These are phyloP conservation scores for Tympanopsis confertula DNA, from an alignment of 2,329 filamentous ascomycete species.

Conservation along the genomic window DNA sequence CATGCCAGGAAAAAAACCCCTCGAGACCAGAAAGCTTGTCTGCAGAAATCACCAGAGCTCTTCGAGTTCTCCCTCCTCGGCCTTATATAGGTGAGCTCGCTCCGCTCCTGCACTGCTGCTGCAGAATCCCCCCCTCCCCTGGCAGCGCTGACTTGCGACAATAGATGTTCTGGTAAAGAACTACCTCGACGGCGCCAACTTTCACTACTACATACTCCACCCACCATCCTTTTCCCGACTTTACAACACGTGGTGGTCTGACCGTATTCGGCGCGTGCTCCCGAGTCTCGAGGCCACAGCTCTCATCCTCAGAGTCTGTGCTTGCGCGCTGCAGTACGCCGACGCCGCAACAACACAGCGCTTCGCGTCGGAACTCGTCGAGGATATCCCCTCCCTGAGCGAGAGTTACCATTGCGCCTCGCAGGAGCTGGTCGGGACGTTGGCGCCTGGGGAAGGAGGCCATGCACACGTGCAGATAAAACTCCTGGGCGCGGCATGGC, in stretches of 20 bases:
- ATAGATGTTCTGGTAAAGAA: conserved; percentile 23
- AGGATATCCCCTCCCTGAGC: conserved; percentile 13
- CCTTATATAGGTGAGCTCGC: too few relatives aligned
- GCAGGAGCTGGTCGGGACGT: conserved; percentile 16
- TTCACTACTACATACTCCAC: conserved; percentile 25
- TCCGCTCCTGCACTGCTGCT: too few relatives aligned
- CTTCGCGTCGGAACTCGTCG: conserved; percentile 17
- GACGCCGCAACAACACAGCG: conserved; percentile 15
- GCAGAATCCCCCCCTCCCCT: conserved; percentile 16
- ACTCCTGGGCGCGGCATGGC: conserved; percentile 24
- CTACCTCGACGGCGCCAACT: conserved; percentile 23
- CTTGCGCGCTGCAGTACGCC: conserved; percentile 21
- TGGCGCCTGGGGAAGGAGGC: conserved; percentile 19
- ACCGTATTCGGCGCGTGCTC: conserved; percentile 14
- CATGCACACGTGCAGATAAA: conserved; percentile 20
- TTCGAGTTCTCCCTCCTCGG: too few relatives aligned
- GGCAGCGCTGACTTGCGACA: conserved; percentile 13
- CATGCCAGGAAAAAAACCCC: too few relatives aligned
- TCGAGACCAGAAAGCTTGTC: too few relatives aligned
- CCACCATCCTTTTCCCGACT: conserved; percentile 20
- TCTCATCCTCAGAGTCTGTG: conserved; percentile 23
- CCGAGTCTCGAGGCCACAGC: conserved; percentile 23
- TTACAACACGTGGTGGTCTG: conserved; percentile 21
- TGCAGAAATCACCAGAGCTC: too few relatives aligned
- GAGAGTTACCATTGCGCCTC: conserved; percentile 19